phyloP scores from a whole-genome alignment of 768 basidiomycete species.

The Trametes maxima region DNA sequence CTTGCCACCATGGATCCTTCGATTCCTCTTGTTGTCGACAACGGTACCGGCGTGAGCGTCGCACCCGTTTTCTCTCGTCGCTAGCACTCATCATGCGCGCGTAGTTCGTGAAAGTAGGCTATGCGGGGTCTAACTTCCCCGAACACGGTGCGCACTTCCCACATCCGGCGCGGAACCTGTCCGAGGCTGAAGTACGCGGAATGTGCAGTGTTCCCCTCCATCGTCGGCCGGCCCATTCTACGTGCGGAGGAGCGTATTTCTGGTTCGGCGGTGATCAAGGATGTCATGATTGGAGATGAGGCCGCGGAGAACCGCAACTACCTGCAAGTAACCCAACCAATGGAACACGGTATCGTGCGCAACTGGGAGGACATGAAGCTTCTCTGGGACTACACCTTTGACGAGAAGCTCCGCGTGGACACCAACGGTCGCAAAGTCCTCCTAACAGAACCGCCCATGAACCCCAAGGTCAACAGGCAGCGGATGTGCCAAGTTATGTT shows the following conservation, averaged over 20 bases:
- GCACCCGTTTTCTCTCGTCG: not conserved
- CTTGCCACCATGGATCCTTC: conserved; percentile 37
- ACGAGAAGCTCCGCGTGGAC: conserved; percentile 91
- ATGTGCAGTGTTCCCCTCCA: conserved; percentile 85
- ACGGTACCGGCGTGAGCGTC: conserved; percentile 60
- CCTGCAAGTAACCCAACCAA: conserved; percentile 95
- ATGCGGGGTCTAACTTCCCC: conserved; percentile 67
- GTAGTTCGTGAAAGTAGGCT: conserved; percentile 67
- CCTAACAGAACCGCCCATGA: conserved; percentile 99
- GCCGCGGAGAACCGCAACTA: conserved; percentile 93
- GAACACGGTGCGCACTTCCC: conserved; percentile 47
- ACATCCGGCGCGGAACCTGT: not conserved
- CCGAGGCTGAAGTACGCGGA: not conserved
- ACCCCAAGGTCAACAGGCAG: conserved; percentile 90
- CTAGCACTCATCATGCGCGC: conserved; percentile 9
- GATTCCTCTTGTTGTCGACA: conserved; percentile 58
- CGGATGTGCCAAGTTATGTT: conserved; percentile 99
- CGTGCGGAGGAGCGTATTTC: conserved; percentile 94
- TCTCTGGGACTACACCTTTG: conserved; percentile 98
- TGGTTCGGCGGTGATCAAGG: conserved; percentile 80
- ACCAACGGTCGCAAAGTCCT: conserved; percentile 86
- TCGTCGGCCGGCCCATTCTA: conserved; percentile 95
- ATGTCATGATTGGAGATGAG: conserved; percentile 98
- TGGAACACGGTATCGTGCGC: conserved; percentile 98
- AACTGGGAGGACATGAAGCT: conserved; percentile 99